Percentiles rank a stretch among this genome's conserved stretches.
Evolutionary conservation across 2,329 filamentous ascomycete species (phyloP).

Genomic region (Thelonectria olida): DNA sequence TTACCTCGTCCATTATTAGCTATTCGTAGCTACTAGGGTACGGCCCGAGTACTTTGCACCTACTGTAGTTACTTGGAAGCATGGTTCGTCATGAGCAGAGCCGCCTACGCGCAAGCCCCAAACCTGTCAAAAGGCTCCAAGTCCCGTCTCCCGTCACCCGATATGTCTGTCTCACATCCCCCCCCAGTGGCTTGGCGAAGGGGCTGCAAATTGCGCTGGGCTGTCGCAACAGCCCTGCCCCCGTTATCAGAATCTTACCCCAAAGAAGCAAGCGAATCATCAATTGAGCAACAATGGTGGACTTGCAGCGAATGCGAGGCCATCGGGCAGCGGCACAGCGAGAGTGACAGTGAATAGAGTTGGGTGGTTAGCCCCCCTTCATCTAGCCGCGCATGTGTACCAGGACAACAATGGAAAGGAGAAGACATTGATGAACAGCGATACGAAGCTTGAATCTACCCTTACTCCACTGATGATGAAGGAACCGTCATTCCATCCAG

Average conservation of each 20-base stretch:
- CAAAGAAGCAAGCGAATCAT: slow-evolving; percentile 18
- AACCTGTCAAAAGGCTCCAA: slow-evolving; percentile 29
- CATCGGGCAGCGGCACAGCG: not conserved
- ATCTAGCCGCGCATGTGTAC: too few relatives aligned
- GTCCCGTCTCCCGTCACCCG: slow-evolving; percentile 13
- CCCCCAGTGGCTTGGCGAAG: slow-evolving; percentile 27
- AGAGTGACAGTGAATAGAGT: too few relatives aligned
- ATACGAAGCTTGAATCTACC: not conserved
- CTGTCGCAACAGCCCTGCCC: slow-evolving; percentile 17
- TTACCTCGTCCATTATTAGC: not conserved
- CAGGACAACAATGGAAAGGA: too few relatives aligned
- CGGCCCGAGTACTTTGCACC: too few relatives aligned
- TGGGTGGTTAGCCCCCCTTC: too few relatives aligned
- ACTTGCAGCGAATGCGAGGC: too few relatives aligned
- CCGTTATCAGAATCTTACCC: slow-evolving; percentile 14
- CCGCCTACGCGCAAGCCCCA: not conserved
- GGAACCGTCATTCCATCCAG: slow-evolving; percentile 16
- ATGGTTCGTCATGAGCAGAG: slow-evolving; percentile 2
- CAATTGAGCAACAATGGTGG: slow-evolving; percentile 8
- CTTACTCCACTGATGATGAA: slow-evolving; percentile 1
- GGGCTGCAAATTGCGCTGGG: slow-evolving; percentile 34
- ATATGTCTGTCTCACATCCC: slow-evolving; percentile 32
- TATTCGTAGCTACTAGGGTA: not conserved
- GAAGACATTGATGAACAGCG: not conserved
- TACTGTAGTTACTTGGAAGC: too few relatives aligned